Percentiles rank a stretch among this genome's conserved stretches.
phyloP scores from a whole-genome alignment of 1,139 yeast genomes.

The Protomyces gravidus region DNA sequence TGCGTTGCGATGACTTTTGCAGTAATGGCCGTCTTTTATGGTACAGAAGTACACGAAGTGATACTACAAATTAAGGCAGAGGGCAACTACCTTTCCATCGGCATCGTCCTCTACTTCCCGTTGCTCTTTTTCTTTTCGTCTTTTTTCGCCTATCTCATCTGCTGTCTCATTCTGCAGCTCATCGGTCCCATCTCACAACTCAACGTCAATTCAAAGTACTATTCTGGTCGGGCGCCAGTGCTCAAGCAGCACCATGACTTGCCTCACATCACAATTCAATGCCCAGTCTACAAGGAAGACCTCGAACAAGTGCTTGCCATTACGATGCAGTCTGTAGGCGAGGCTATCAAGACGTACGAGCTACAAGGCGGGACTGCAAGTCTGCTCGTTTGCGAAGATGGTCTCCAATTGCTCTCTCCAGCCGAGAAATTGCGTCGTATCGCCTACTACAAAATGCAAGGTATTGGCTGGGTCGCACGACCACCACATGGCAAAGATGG shows the following conservation, averaged over 20 bases:
- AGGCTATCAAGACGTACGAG: constrained; percentile 31
- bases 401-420: constrained; percentile 29
- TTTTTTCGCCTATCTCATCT: constrained; percentile 29
- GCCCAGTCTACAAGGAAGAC: constrained; percentile 33
- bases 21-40: constrained; percentile 29
- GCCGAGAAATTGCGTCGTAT: constrained; percentile 24
- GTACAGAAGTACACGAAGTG: constrained; percentile 22
- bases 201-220: constrained; percentile 30
- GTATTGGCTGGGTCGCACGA: constrained; percentile 33
- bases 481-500: constrained; percentile 34
- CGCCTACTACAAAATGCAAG: constrained; percentile 32
- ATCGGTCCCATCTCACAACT: constrained; percentile 33
- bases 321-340: constrained; percentile 29
- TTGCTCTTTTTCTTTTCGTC: constrained; percentile 26
- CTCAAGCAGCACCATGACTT: constrained; percentile 19
- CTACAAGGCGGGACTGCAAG: constrained; percentile 32
- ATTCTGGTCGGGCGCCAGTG: constrained; percentile 31
- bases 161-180: constrained; percentile 26
- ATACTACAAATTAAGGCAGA: constrained; percentile 26
- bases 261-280: constrained; percentile 32
- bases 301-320: constrained; percentile 30
- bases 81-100: constrained; percentile 24
- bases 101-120: constrained; percentile 28
- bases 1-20: constrained; percentile 29
- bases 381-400: constrained; percentile 31